Conservation (phyloP, 495 filamentous ascomycete species). For the Annulohypoxylon nitens region DNA sequence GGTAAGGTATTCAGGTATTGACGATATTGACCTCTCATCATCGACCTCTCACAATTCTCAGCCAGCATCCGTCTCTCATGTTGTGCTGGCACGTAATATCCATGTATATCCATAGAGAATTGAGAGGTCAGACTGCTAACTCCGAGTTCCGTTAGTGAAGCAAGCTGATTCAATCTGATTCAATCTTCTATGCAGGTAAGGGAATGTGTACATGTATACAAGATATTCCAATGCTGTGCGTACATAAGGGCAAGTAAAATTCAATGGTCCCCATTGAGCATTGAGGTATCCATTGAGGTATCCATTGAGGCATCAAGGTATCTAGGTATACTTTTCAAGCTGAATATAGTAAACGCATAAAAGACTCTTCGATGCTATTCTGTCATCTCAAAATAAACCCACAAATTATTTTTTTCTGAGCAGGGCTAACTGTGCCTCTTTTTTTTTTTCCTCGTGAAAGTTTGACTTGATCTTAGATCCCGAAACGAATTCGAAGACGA, state of each 20-base stretch:
- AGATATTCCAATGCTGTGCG: neutral
- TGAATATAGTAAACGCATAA: neutral
- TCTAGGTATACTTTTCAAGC: neutral
- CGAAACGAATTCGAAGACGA: conserved; percentile 31
- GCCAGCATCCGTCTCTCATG: neutral
- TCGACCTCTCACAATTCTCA: neutral
- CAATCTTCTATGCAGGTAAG: conserved; percentile 24
- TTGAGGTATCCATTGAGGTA: neutral
- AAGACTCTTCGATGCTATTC: neutral
- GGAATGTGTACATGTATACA: conserved; percentile 6
- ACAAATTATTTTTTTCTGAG: conserved; percentile 10
- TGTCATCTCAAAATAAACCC: neutral
- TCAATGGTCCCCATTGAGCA: neutral
- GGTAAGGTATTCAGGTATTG: neutral
- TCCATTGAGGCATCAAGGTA: neutral
- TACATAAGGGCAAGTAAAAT: too few species aligned
- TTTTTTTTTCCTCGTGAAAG: neutral
- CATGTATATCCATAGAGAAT: neutral
- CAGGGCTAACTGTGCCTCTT: neutral
- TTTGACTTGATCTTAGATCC: conserved; percentile 11
- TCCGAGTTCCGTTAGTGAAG: conserved; percentile 28
- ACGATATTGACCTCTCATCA: conserved; percentile 30
- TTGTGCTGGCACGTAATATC: neutral
- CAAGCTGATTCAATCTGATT: neutral
- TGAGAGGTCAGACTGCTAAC: conserved; percentile 25